Evolutionary conservation across 495 filamentous ascomycete species (phyloP), one percentile per base, ranked within the genome.

Genomic region (Tuber magnatum): DNA sequence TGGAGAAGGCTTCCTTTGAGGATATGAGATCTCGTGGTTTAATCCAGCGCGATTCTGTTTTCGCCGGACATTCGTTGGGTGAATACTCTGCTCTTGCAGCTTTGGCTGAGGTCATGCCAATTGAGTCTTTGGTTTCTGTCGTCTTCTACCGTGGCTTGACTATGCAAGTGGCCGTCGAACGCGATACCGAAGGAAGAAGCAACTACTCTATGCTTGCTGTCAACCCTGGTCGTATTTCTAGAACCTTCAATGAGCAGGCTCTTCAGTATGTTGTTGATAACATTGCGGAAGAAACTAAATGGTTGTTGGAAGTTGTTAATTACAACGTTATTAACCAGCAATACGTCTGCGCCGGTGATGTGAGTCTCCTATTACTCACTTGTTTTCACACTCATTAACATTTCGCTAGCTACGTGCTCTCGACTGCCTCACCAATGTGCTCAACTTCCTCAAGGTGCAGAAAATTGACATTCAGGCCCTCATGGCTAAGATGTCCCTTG

Each of bases 1-100:
- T 99, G 96, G 95, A 99, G 87, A 99, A 99, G 87, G 95, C 95
- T 74, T 95, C 92, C 79, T 99, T 98, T 81, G 95, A 99, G 86
- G 95, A 99, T 83, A 98, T 99, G 96, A 92, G 91, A 78, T 89
- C 93, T 78, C 97, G 97, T 86, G 95, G 95, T 76, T 89, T 99
- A 48, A 94, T 99, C 40, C 94, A 97, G 81, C 88, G 92, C 72
- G 95, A 97, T 85, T 97, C 93, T 86, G 94, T 91, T 83, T 99
- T 99, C 81, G 95, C 95, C 24, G 95, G 95, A 75, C 95, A 99
- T 86, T 99, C 95, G 0, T 90, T 99, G 28, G 95, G 95, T 84
- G 95, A 99, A 85, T 99, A 99, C 86, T 97, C 94, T 73, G 95
- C 95, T 42, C 90, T 99, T 69, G 95, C 95, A 77, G 95, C 96